Base-by-base conservation (phyloP, 2,329 filamentous ascomycete species). In the Cladosporium sp. region DNA sequence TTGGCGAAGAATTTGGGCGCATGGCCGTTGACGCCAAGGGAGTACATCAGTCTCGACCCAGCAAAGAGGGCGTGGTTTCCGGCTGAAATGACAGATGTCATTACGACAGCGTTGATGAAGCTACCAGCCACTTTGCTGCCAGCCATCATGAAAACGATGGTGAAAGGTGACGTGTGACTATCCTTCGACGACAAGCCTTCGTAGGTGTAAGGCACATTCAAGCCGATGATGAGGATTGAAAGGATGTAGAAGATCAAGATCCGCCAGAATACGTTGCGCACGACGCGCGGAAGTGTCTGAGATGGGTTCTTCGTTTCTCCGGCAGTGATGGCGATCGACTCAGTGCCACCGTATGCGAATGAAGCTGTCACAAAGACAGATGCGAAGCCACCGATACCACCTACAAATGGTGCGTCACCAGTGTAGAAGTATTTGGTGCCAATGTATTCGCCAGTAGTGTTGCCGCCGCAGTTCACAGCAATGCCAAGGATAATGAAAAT, bases 241-340 rank as follows among this genome's bases (percentile, higher is more conserved):
- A 91, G 73, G 66, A 85, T 80, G 77, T 92, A 92, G 78, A 93
- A 92, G 76, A 91, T 78, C 63, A 91, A 74, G 70, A 92, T 91
- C 54, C 89, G 88, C 77, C 83, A 91, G 73, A 92, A 91, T 64
- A 88, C 91, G 54, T 87, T 86, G 62, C 83, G 83, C 45, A 87
- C 82, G 2, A 86, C 85, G 3, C 78, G 78, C 1, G 85, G 85
- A 34, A 88, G 73, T 57, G 79, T 86, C 61, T 78, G 79, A 17
- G 81, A 77, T 0, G 85, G 85, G 62, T 87, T 78, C 62, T 81
- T 83, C 1, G 85, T 87, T 68, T 88, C 85, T 42, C 84, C 84
- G 1, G 84, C 84, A 0, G 85, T 86, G 58, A 87, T 84, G 51
- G 83, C 84, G 49, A 87, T 85, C 34, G 80, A 83, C 68, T 87